Evolutionary conservation across 1,139 yeast genomes (phyloP).

Genomic region (Saccharomycopsis hybrid): DNA sequence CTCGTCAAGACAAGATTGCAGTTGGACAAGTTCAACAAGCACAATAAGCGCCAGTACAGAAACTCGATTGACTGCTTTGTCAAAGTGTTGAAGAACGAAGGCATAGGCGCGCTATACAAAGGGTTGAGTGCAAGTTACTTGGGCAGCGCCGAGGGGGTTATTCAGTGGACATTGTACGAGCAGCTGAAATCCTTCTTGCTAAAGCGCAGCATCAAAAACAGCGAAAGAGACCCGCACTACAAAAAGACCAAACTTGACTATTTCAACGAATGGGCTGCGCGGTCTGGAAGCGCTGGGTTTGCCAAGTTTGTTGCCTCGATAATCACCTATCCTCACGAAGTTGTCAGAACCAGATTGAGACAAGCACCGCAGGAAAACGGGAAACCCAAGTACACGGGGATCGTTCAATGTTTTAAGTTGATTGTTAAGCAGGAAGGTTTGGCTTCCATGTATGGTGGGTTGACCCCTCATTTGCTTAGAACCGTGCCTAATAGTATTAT

Average conservation of each 20-base stretch:
- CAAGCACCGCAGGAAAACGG: conserved; percentile 94
- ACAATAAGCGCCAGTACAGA: conserved; percentile 49
- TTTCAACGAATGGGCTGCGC: conserved; percentile 84
- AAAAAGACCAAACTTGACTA: conserved; percentile 43
- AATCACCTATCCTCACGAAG: conserved; percentile 96
- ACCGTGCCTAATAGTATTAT: conserved; percentile 97
- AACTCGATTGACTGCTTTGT: conserved; percentile 82
- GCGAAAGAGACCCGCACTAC: conserved; percentile 35
- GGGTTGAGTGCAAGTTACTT: conserved; percentile 92
- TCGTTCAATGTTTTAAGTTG: conserved; percentile 77
- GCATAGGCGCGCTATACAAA: conserved; percentile 60
- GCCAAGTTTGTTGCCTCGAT: conserved; percentile 92
- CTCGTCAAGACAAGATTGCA: conserved; percentile 90
- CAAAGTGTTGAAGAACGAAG: conserved; percentile 68
- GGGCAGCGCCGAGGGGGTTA: conserved; percentile 88
- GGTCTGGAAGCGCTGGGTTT: conserved; percentile 96
- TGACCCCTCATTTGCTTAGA: conserved; percentile 92
- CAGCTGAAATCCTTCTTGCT: conserved; percentile 77
- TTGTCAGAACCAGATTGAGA: conserved; percentile 88
- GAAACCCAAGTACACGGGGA: conserved; percentile 79
- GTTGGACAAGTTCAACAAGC: conserved; percentile 51
- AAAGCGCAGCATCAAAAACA: conserved; percentile 44
- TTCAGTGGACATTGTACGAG: conserved; percentile 96
- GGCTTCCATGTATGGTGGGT: conserved; percentile 91
- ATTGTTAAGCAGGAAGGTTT: conserved; percentile 89